Conservation (phyloP, 768 basidiomycete genomes). For the Boletus fagicola region DNA sequence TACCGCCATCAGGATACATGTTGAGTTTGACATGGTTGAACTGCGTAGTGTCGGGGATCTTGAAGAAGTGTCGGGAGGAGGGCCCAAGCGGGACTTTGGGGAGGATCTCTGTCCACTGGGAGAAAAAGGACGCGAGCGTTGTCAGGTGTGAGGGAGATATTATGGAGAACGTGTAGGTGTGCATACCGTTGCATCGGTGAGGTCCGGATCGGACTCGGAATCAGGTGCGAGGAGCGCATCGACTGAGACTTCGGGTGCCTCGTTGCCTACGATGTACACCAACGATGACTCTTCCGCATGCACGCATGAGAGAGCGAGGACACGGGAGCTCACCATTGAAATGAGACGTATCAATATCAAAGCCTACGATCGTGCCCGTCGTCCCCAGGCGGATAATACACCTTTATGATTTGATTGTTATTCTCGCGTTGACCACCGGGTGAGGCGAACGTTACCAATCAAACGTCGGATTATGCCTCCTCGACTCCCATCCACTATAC, state of each 20-base stretch:
- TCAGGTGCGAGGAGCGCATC: conserved; percentile 50
- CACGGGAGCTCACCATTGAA: conserved; percentile 66
- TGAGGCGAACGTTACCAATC: conserved; percentile 66
- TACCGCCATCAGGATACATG: conserved; percentile 97
- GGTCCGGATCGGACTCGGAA: conserved; percentile 41
- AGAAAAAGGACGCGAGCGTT: not conserved
- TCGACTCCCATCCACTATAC: conserved; percentile 91
- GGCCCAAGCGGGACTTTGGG: conserved; percentile 78
- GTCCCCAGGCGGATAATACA: conserved; percentile 88
- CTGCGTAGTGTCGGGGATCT: conserved; percentile 48
- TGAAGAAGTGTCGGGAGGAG: conserved; percentile 85
- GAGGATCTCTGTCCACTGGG: conserved; percentile 78
- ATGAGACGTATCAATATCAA: conserved; percentile 94
- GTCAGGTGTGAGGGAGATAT: not conserved
- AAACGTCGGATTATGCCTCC: conserved; percentile 82
- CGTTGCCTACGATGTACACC: conserved; percentile 56
- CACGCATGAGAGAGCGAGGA: conserved; percentile 1
- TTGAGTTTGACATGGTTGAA: conserved; percentile 86
- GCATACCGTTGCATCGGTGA: conserved; percentile 55
- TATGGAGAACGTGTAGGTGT: not conserved
- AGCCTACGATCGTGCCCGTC: conserved; percentile 67
- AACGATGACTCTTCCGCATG: not conserved
- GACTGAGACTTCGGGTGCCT: conserved; percentile 80
- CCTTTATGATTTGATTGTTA: conserved; percentile 48
- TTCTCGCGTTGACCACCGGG: not conserved